Percentiles rank a stretch among this genome's conserved stretches.
These are phyloP conservation scores for Pyrus betulifolia DNA, from an alignment of 306 rosid species.

Conservation along the genomic window DNA sequence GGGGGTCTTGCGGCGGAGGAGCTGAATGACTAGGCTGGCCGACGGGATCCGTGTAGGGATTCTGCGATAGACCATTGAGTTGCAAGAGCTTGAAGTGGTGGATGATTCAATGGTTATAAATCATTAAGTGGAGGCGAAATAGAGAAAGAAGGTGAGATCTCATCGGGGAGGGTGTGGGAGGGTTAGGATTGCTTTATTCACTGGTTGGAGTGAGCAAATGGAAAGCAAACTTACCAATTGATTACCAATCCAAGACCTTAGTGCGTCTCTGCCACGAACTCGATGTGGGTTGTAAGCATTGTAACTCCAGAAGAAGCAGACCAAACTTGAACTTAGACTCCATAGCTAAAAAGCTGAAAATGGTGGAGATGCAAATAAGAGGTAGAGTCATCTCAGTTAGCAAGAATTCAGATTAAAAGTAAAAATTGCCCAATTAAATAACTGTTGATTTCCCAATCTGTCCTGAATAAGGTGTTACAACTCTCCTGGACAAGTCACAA, in stretches of 20 bases:
- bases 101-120: no score
- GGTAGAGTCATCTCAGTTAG: no score
- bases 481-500: conserved; percentile 3
- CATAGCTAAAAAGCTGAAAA: no score
- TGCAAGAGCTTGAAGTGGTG: conserved; percentile 60
- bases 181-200: background rate
- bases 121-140: no score
- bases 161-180: conserved; percentile 27
- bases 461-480: conserved; percentile 9
- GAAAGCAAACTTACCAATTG: conserved; percentile 18
- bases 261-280: conserved; percentile 32
- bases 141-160: conserved; percentile 43
- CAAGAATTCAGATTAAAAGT: background rate
- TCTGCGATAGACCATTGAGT: conserved; percentile 69
- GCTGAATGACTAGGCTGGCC: conserved; percentile 70
- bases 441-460: background rate
- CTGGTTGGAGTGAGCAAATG: conserved; percentile 7
- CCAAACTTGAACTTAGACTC: background rate
- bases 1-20: conserved; percentile 80
- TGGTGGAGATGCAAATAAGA: no score
- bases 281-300: no score
- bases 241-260: conserved; percentile 28
- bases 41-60: conserved; percentile 54
- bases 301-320: background rate
- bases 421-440: background rate